Conservation (phyloP, 768 basidiomycete species). For the Lentinus tigrinus region DNA sequence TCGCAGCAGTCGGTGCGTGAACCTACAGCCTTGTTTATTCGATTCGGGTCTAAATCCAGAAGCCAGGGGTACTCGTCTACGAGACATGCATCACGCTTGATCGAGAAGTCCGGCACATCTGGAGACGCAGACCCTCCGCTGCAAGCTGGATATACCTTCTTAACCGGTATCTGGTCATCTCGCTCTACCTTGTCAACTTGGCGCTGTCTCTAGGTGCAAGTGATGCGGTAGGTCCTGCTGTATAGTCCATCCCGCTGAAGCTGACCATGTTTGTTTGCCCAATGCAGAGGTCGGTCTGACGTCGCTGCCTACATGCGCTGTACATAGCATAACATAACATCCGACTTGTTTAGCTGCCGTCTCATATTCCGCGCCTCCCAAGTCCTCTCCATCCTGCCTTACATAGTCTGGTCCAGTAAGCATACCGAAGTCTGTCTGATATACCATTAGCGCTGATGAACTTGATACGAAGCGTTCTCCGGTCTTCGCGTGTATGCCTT, state of each 20-base stretch:
- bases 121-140: not conserved
- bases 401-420: constrained; percentile 6
- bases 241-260: too few species aligned
- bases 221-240: not conserved
- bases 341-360: not conserved
- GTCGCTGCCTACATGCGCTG: not conserved
- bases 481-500: constrained; percentile 6
- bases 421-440: not conserved
- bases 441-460: not conserved
- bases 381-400: constrained; percentile 4
- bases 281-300: not conserved
- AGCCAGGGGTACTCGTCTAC: constrained; percentile 6
- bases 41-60: too few species aligned
- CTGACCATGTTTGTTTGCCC: too few species aligned
- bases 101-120: constrained; percentile 1
- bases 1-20: too few species aligned
- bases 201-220: not conserved
- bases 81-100: constrained; percentile 4
- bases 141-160: constrained; percentile 6
- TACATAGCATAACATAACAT: not conserved
- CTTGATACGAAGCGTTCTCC: not conserved
- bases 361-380: not conserved
- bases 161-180: constrained; percentile 4
- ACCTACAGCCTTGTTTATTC: too few species aligned
- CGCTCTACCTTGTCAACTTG: not conserved